Percentiles rank a stretch among this genome's conserved stretches.
Conservation (phyloP, 2,329 filamentous ascomycete species). For the Microsporum ferrugineum region DNA sequence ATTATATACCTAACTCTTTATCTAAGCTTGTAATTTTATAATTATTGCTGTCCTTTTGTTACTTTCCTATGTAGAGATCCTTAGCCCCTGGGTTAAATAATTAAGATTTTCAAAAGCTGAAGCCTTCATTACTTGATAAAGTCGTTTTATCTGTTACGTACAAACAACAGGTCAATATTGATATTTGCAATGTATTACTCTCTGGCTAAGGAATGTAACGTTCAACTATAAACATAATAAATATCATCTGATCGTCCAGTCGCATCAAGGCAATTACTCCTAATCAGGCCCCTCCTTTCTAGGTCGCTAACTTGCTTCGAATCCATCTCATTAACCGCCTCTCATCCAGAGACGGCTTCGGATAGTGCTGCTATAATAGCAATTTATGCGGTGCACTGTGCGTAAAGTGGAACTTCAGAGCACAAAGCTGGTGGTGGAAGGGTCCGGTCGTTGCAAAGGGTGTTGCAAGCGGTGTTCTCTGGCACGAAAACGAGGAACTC, state of each 20-base stretch:
- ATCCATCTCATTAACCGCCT: neutral
- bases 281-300: neutral
- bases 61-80: no score
- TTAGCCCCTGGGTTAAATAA: no score
- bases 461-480: slow-evolving; percentile 26
- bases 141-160: neutral
- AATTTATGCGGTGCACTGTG: slow-evolving; percentile 22
- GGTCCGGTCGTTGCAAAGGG: slow-evolving; percentile 26
- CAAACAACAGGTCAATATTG: neutral
- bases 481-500: slow-evolving; percentile 31
- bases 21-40: no score
- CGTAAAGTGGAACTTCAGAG: slow-evolving; percentile 24
- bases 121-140: neutral
- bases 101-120: neutral
- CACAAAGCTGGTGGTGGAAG: slow-evolving; percentile 25
- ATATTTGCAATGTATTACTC: neutral
- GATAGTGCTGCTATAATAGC: neutral
- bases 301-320: neutral
- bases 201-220: neutral
- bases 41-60: no score
- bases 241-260: neutral
- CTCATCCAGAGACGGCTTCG: neutral
- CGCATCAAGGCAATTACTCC: neutral
- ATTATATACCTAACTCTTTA: no score
- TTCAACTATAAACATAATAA: neutral